Evolutionary conservation across 371 early-diverging fungal species (phyloP), one percentile per base, ranked within the genome.

Genomic region (Circinella minor): DNA sequence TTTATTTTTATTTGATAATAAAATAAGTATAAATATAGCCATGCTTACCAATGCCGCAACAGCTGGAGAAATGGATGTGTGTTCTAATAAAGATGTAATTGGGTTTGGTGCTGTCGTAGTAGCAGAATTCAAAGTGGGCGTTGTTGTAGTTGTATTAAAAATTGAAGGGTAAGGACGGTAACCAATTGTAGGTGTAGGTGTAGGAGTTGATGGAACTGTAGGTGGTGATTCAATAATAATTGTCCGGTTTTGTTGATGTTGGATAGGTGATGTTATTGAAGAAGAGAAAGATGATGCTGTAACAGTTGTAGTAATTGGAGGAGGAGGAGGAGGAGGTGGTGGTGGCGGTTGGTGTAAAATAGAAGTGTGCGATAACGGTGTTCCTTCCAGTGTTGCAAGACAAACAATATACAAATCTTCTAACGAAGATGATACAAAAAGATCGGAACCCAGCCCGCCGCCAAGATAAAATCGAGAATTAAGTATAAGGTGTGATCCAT

Each of bases 381-480:
- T 7, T 34, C 34, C 27, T 18, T 57, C 57, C 14, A n/a, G 2
- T 10, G 57, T 57, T 20, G 57, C 57, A 18, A 57, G 27, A 34
- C 57, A 72, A 10, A 73, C 72, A 67, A 77, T 71, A 66, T 77
- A 77, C 0, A 77, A 51, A 20, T 67, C 38, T 3, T 47, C 64
- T 13, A 68, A 64, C 36, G 59, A 60, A n/a, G 51, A 37, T 47
- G 62, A 70, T 18, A 75, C 62, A 68, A 72, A 74, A 1, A 88
- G 73, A 68, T 89, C 84, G 3, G 86, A 84, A 48, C 88, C 88
- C 10, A 88, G 68, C 3, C 89, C 89, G 43, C 86, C 90, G 13
- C 88, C 90, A n/a, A 90, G 70, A 69, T 86, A 87, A 66, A 86
- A 70, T 8, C 80, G n/a, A 77, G 69, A 10, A 82, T 77, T 36